Evolutionary conservation across 2,329 filamentous ascomycete species (phyloP).

Genomic region (Penicillium sp.): DNA sequence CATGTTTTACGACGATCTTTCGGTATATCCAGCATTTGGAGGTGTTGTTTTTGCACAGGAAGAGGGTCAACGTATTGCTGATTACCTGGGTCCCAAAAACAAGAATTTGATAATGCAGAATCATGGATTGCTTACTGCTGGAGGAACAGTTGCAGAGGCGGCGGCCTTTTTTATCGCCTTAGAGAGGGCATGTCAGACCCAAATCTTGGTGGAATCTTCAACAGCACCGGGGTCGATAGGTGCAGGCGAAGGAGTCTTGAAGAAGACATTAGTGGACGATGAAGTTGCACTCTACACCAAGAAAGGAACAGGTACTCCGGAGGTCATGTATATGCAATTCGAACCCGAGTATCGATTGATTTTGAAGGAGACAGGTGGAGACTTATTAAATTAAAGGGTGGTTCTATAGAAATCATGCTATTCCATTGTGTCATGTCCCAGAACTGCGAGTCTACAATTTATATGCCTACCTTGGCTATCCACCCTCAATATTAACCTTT

Average conservation of each 20-base stretch:
- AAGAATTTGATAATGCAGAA: constrained; percentile 31
- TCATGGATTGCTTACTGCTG: constrained; percentile 56
- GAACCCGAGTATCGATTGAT: constrained; percentile 35
- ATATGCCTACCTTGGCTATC: background rate
- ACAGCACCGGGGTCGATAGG: constrained; percentile 41
- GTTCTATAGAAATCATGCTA: background rate
- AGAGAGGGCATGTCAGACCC: constrained; percentile 67
- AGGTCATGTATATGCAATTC: constrained; percentile 41
- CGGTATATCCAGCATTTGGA: constrained; percentile 46
- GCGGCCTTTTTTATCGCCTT: constrained; percentile 68
- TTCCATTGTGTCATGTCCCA: background rate
- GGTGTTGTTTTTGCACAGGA: constrained; percentile 48
- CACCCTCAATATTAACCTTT: too few species aligned
- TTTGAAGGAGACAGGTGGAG: constrained; percentile 32
- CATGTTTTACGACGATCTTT: constrained; percentile 29
- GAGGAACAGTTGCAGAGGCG: constrained; percentile 71
- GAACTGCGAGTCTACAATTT: background rate
- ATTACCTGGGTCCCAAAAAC: constrained; percentile 23
- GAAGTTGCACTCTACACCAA: constrained; percentile 18
- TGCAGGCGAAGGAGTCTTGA: constrained; percentile 41
- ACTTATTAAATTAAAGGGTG: constrained; percentile 25
- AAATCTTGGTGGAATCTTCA: constrained; percentile 67
- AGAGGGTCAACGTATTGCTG: constrained; percentile 48
- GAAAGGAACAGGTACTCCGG: constrained; percentile 11
- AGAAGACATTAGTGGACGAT: constrained; percentile 52